Conservation (phyloP, 768 basidiomycete species). For the Lentinula lateritia region DNA sequence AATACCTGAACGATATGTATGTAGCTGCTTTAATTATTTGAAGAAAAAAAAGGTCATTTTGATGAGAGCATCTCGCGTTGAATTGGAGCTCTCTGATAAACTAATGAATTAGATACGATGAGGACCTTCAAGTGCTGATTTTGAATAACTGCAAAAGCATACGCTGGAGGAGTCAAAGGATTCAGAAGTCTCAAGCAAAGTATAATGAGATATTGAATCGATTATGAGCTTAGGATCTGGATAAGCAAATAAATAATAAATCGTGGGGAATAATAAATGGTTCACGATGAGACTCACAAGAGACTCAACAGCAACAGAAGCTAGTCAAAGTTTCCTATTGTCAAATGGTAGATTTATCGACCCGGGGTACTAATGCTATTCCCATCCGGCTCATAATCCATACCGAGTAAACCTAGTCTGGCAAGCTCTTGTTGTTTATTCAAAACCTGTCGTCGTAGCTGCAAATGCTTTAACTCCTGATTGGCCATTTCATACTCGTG, state of each 20-base stretch:
- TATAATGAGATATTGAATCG: neutral
- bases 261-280: neutral
- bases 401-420: constrained; percentile 34
- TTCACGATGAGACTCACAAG: neutral
- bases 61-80: too few relatives aligned
- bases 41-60: too few relatives aligned
- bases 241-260: neutral
- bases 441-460: neutral
- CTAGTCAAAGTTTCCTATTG: neutral
- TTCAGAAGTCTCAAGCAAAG: too few relatives aligned
- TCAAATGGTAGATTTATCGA: neutral
- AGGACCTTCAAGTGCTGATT: too few relatives aligned
- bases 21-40: too few relatives aligned
- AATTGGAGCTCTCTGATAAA: too few relatives aligned
- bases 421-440: constrained; percentile 2
- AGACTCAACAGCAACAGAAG: neutral
- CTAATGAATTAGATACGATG: too few relatives aligned
- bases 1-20: too few relatives aligned
- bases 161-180: too few relatives aligned
- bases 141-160: too few relatives aligned
- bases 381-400: constrained; percentile 19
- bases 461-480: neutral
- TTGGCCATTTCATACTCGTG: constrained; percentile 3
- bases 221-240: neutral
- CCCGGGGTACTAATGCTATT: neutral